These are phyloP conservation scores for Saccharum spontaneum DNA, from an alignment of 176 grass and related monocot genomes.

Conservation along the genomic window DNA sequence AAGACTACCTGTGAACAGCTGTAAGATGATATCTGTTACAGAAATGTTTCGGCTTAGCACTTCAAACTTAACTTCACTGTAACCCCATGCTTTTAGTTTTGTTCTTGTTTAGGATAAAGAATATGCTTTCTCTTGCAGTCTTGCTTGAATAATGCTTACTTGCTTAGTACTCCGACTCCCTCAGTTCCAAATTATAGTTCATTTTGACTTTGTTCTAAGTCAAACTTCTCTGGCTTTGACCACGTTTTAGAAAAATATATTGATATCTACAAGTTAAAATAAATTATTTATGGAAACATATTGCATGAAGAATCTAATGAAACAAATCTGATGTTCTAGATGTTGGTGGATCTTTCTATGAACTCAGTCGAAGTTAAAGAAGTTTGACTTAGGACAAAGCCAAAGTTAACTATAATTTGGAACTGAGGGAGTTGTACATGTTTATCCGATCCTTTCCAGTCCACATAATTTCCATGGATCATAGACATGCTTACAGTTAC, in stretches of 20 bases:
- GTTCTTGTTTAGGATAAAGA: not conserved
- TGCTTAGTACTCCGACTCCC: not conserved
- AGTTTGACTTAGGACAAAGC: not conserved
- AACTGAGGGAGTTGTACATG: not conserved
- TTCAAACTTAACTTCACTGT: not conserved
- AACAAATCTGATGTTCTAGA: not conserved
- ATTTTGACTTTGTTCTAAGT: not conserved
- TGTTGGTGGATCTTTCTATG: not conserved
- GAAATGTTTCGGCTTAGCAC: not conserved
- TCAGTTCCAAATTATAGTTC: not conserved
- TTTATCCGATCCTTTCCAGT: not conserved
- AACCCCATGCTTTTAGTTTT: not conserved
- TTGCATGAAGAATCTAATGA: not conserved
- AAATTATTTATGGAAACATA: not conserved
- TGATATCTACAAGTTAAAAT: not conserved
- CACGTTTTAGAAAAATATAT: not conserved
- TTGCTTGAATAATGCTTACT: not conserved
- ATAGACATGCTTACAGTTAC: not conserved
- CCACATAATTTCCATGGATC: constrained; percentile 9
- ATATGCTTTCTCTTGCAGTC: not conserved
- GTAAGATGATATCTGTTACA: not conserved
- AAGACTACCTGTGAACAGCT: not conserved
- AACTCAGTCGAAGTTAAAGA: not conserved
- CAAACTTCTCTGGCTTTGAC: not conserved
- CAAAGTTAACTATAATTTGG: not conserved